Evolutionary conservation across 1,284 basidiomycete genomes (phyloP).

Genomic region (Rhizopogon parksii): DNA sequence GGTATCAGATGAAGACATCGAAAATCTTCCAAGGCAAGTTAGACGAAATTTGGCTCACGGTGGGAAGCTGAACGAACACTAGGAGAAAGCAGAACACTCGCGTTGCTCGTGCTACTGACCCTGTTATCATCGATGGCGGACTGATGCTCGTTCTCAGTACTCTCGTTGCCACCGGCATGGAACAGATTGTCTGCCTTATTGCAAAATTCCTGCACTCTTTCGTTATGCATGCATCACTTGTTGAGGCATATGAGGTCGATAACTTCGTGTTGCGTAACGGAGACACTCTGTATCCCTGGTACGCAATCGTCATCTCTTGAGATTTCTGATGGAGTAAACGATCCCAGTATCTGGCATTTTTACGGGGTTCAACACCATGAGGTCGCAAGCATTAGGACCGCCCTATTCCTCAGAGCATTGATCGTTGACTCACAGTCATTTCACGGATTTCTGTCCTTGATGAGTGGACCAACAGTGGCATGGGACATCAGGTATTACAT

Average conservation of each 20-base stretch:
- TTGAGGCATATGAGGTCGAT: constrained; percentile 61
- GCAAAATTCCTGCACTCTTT: constrained; percentile 60
- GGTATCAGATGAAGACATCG: constrained; percentile 41
- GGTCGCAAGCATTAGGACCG: constrained; percentile 44
- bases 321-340: not conserved
- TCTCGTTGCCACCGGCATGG: constrained; percentile 44
- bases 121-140: constrained; percentile 47
- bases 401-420: constrained; percentile 51
- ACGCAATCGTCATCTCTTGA: constrained; percentile 4
- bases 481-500: constrained; percentile 45
- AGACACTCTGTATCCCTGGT: constrained; percentile 50
- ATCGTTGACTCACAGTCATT: constrained; percentile 59
- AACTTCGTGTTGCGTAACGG: constrained; percentile 64
- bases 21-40: constrained; percentile 46
- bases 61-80: constrained; percentile 2
- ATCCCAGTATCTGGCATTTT: constrained; percentile 54
- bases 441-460: constrained; percentile 35
- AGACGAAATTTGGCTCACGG: not conserved
- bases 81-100: constrained; percentile 46
- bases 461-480: not conserved
- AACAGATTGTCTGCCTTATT: constrained; percentile 47
- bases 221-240: constrained; percentile 46
- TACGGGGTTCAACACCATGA: constrained; percentile 52
- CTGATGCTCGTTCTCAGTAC: constrained; percentile 46
- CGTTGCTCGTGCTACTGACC: constrained; percentile 40